These are phyloP conservation scores for Fusarium hainanense DNA, from an alignment of 2,329 filamentous ascomycete genomes.

Conservation along the genomic window DNA sequence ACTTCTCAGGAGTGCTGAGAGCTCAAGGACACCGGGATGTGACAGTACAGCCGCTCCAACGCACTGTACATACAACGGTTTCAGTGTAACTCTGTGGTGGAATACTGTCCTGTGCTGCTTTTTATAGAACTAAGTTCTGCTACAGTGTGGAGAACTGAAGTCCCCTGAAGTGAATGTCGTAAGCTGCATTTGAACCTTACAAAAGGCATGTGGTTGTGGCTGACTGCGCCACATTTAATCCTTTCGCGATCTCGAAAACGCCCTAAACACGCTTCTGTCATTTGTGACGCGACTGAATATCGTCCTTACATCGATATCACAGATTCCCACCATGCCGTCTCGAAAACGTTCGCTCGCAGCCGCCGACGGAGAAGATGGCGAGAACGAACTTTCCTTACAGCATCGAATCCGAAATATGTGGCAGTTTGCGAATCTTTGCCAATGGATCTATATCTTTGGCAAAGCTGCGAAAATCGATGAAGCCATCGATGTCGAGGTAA, in stretches of 20 bases:
- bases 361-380: constrained; percentile 29
- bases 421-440: constrained; percentile 94
- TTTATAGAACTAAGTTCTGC: constrained; percentile 38
- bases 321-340: constrained; percentile 42
- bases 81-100: not conserved
- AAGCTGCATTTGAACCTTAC: constrained; percentile 13
- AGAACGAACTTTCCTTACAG: constrained; percentile 52
- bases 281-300: constrained; percentile 44
- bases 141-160: constrained; percentile 38
- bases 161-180: constrained; percentile 33
- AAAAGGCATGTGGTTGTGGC: constrained; percentile 44
- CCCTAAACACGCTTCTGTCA: constrained; percentile 31
- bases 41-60: constrained; percentile 21
- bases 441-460: constrained; percentile 94
- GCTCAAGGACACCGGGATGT: constrained; percentile 21
- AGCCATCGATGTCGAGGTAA: constrained; percentile 88
- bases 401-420: constrained; percentile 86
- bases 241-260: constrained; percentile 38
- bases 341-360: constrained; percentile 43
- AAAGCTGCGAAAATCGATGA: constrained; percentile 90
- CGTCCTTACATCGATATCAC: constrained; percentile 31
- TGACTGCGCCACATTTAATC: constrained; percentile 42
- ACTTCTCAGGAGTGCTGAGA: constrained; percentile 41
- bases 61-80: constrained; percentile 35
- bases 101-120: constrained; percentile 30